Conservation (phyloP, 768 basidiomycete species). For the Mycena floridula region DNA sequence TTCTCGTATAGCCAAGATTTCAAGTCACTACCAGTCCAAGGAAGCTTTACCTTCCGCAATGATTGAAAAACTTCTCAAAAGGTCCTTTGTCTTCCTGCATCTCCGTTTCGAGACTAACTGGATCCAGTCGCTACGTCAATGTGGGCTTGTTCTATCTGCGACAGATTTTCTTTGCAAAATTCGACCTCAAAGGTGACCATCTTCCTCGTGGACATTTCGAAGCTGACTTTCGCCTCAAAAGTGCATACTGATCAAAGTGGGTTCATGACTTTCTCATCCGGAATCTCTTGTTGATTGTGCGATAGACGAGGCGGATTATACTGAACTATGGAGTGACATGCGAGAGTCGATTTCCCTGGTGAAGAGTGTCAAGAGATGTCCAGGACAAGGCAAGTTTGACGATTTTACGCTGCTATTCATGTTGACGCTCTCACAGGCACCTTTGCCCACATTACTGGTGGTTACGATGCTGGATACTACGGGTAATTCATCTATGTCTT, state of each 20-base stretch:
- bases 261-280: constrained; percentile 2
- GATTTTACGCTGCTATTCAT: neutral
- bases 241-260: constrained; percentile 66
- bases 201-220: no score
- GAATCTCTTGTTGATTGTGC: constrained; percentile 3
- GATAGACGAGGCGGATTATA: constrained; percentile 62
- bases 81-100: constrained; percentile 27
- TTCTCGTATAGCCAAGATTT: constrained; percentile 75
- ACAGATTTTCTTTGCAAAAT: constrained; percentile 81
- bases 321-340: constrained; percentile 72
- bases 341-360: constrained; percentile 67
- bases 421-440: constrained; percentile 25
- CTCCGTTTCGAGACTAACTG: neutral
- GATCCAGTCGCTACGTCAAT: constrained; percentile 63
- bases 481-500: constrained; percentile 29
- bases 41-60: constrained; percentile 64
- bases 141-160: constrained; percentile 77
- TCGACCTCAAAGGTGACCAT: no score
- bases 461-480: constrained; percentile 69
- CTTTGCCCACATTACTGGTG: constrained; percentile 75
- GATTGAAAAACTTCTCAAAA: constrained; percentile 77
- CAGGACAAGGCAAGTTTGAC: constrained; percentile 53
- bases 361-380: constrained; percentile 48
- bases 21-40: constrained; percentile 73
- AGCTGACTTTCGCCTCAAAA: no score